These are phyloP conservation scores for Adansonia gregorii DNA, from an alignment of 441 rosid species.

Conservation along the genomic window DNA sequence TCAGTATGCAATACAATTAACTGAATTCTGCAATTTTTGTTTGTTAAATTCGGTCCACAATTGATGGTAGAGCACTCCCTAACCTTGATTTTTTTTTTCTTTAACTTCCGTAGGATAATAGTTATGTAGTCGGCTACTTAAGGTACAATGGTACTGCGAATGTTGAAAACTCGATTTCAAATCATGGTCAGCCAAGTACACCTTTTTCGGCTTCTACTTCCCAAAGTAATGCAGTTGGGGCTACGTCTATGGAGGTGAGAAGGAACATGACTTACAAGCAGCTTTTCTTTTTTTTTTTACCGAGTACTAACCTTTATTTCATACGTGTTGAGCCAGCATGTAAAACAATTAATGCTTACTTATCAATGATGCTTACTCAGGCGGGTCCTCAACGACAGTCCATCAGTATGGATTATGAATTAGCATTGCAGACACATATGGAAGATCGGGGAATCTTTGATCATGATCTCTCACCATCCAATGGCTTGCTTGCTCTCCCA, in stretches of 20 bases:
- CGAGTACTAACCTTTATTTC: not conserved
- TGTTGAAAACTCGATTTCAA: not conserved
- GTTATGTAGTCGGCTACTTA: slow-evolving; percentile 37
- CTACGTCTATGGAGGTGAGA: slow-evolving; percentile 21
- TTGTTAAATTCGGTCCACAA: not conserved
- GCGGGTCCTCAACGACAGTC: not conserved
- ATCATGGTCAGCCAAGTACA: slow-evolving; percentile 23
- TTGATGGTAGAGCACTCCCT: not conserved
- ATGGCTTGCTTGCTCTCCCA: not conserved
- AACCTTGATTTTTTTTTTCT: slow-evolving; percentile 19
- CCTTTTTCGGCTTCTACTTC: not conserved
- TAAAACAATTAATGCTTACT: slow-evolving; percentile 20
- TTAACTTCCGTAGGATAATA: slow-evolving; percentile 27
- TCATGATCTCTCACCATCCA: not conserved
- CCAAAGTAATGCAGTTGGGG: not conserved
- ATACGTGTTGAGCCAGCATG: not conserved
- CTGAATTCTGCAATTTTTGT: not conserved
- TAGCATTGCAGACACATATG: not conserved
- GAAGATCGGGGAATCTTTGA: slow-evolving; percentile 5
- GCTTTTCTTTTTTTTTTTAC: not conserved
- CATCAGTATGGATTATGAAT: not conserved
- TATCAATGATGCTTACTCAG: slow-evolving; percentile 27
- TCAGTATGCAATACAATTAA: not conserved
- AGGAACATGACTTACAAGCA: not conserved
- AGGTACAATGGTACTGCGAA: slow-evolving; percentile 28